A percentile compares a stretch with the other conserved stretches of the same genome.
Evolutionary conservation across 2,329 filamentous ascomycete species (phyloP).

Genomic region (Botrytis squamosa): DNA sequence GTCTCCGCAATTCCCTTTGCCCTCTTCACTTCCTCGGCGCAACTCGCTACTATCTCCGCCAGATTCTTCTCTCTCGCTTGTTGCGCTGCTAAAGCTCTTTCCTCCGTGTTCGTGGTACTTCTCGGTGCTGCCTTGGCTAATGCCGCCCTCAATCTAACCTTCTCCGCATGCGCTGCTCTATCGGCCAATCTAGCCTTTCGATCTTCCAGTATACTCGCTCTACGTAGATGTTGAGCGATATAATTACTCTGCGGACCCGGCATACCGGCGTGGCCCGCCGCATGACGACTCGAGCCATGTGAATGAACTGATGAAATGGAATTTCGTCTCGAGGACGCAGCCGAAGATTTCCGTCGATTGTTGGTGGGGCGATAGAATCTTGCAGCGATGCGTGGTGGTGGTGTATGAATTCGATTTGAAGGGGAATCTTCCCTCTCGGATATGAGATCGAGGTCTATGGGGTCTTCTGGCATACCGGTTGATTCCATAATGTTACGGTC

Average conservation of each 20-base stretch:
- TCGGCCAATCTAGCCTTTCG: conserved; percentile 78
- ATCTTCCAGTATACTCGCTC: conserved; percentile 77
- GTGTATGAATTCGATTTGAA: conserved; percentile 49
- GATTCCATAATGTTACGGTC: conserved; percentile 40
- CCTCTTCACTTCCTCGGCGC: conserved; percentile 78
- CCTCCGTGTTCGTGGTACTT: conserved; percentile 67
- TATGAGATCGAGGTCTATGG: conserved; percentile 34
- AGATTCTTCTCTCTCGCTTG: conserved; percentile 77
- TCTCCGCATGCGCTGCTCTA: conserved; percentile 77
- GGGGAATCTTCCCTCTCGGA: conserved; percentile 33
- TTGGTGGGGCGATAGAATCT: conserved; percentile 71
- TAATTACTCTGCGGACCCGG: conserved; percentile 67
- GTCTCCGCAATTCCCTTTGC: conserved; percentile 80
- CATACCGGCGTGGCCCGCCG: conserved; percentile 37
- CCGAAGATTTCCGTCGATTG: conserved; percentile 70
- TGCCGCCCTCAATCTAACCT: conserved; percentile 74
- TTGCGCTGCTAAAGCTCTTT: conserved; percentile 73
- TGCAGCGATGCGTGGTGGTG: conserved; percentile 74
- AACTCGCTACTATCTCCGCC: conserved; percentile 76
- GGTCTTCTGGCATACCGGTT: conserved; percentile 25
- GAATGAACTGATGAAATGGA: conserved; percentile 72
- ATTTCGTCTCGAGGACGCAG: conserved; percentile 75
- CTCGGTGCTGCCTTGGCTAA: conserved; percentile 67
- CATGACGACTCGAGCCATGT: conserved; percentile 45
- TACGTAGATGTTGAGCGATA: conserved; percentile 74